Conservation (phyloP, 371 early-diverging fungal genomes). For the Rhizopus stolonifer region DNA sequence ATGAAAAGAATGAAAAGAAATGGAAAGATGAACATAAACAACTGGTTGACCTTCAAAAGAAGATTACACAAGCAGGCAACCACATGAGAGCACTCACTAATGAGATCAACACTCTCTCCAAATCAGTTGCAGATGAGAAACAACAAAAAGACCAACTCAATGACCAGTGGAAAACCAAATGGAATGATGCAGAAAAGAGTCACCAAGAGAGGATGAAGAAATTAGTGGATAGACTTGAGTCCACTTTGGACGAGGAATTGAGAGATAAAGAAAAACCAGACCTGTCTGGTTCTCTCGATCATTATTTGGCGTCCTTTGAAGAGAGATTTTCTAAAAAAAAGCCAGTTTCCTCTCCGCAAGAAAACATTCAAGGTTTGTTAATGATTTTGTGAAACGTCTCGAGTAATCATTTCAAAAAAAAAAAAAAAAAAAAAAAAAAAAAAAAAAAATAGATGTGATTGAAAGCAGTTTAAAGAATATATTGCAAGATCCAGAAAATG, state of each 20-base stretch:
- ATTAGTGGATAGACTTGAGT: conserved; percentile 18
- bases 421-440: background rate
- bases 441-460: conserved; percentile 7
- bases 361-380: background rate
- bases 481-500: conserved; percentile 33
- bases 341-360: background rate
- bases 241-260: background rate
- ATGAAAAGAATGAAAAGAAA: conserved; percentile 14
- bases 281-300: conserved; percentile 16
- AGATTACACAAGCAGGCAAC: conserved; percentile 45
- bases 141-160: conserved; percentile 2
- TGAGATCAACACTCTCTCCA: conserved; percentile 36
- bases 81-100: conserved; percentile 48
- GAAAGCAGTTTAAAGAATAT: conserved; percentile 20
- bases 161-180: conserved; percentile 2
- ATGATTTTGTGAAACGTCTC: background rate
- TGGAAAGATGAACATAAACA: conserved; percentile 28
- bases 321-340: conserved; percentile 12
- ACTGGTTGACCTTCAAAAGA: conserved; percentile 28
- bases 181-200: conserved; percentile 11
- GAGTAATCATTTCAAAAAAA: background rate
- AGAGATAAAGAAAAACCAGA: conserved; percentile 12
- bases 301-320: conserved; percentile 21
- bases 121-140: conserved; percentile 11
- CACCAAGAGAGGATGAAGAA: conserved; percentile 21